Conservation (phyloP, 2,329 filamentous ascomycete genomes). For the Lachnellula arida region DNA sequence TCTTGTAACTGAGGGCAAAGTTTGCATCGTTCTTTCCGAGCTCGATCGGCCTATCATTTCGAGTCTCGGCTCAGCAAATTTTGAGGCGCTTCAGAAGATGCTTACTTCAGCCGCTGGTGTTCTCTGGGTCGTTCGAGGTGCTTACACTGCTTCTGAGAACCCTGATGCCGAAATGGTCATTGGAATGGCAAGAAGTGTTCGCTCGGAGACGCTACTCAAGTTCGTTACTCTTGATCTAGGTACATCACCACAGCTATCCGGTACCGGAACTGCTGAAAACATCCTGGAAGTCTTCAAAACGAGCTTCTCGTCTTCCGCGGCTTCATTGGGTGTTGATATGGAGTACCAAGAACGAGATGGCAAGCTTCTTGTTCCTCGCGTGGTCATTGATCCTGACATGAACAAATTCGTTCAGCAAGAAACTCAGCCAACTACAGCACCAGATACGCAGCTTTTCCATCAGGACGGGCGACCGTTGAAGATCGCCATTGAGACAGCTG, state of each 20-base stretch:
- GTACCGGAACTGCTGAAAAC: slow-evolving; percentile 22
- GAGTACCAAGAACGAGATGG: slow-evolving; percentile 25
- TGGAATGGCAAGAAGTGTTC: slow-evolving; percentile 28
- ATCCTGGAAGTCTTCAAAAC: slow-evolving; percentile 18
- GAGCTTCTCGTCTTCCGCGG: slow-evolving; percentile 8
- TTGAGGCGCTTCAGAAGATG: slow-evolving; percentile 39
- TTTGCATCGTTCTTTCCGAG: slow-evolving; percentile 46
- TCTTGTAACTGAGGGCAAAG: slow-evolving; percentile 26
- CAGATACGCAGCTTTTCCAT: slow-evolving; percentile 39
- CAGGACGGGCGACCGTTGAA: slow-evolving; percentile 23
- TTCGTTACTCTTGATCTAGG: slow-evolving; percentile 25
- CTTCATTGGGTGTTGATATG: slow-evolving; percentile 12
- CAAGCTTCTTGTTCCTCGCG: slow-evolving; percentile 26
- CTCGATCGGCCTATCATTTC: slow-evolving; percentile 35
- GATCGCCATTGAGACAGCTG: slow-evolving; percentile 22
- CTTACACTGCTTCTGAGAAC: slow-evolving; percentile 32
- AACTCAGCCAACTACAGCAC: slow-evolving; percentile 35
- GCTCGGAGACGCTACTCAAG: slow-evolving; percentile 24
- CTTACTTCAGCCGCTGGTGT: slow-evolving; percentile 36
- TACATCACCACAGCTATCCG: slow-evolving; percentile 31
- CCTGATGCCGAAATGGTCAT: slow-evolving; percentile 24
- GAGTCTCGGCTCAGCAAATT: slow-evolving; percentile 37
- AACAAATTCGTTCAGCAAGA: slow-evolving; percentile 39
- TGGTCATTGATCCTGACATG: slow-evolving; percentile 26
- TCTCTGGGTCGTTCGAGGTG: slow-evolving; percentile 45